Evolutionary conservation across 495 filamentous ascomycete genomes (phyloP), one percentile per base, ranked within the genome.

Genomic region (Neurospora terricola): DNA sequence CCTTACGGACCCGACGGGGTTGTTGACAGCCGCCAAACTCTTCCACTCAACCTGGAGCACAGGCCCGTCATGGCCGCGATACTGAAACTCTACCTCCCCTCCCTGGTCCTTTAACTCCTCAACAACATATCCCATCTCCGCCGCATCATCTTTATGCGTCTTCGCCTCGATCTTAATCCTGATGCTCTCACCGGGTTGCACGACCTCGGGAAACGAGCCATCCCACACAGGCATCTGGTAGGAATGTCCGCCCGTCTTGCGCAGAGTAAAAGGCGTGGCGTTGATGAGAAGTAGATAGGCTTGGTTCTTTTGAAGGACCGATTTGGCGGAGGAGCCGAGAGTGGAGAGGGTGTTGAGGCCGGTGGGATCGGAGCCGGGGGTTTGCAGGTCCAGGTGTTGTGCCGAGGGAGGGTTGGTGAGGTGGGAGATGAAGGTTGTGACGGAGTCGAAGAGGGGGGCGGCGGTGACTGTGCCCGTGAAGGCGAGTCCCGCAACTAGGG

Each of bases 191-290:
- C 23, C 70, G 2, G 70, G 70, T 5, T 5, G 1, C 6, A 72
- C 43, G 0, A 1, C 2, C 4, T 54, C 30, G 0, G 70, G 70
- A 18, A 66, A 72, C 0, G 27, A 16, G 2, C 1, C 1, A 0
- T 72, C 70, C 70, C 70, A 72, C 0, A 27, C 7, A 9, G 43
- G 36, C 70, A 72, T 72, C 70, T 72, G 70, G 43, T 72, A 72
- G 0, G 27, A 30, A 40, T 72, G 70, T 0, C 34, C 27, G 43
- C 43, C 39, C 3, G 16, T 36, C 14, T 39, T 59, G 30, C 18
- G 27, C 2, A 72, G 43, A 5, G 43, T 36, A 3, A 43, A 72
- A 0, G 70, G 70, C 5, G 70, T 62, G 30, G 70, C 70, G 43
- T 72, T 72, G 34, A 72, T 59, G n/a, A 72, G 30, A 1, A 72